These are phyloP conservation scores for Colletotrichum falcatum DNA, from an alignment of 2,329 filamentous ascomycete species.

Conservation along the genomic window DNA sequence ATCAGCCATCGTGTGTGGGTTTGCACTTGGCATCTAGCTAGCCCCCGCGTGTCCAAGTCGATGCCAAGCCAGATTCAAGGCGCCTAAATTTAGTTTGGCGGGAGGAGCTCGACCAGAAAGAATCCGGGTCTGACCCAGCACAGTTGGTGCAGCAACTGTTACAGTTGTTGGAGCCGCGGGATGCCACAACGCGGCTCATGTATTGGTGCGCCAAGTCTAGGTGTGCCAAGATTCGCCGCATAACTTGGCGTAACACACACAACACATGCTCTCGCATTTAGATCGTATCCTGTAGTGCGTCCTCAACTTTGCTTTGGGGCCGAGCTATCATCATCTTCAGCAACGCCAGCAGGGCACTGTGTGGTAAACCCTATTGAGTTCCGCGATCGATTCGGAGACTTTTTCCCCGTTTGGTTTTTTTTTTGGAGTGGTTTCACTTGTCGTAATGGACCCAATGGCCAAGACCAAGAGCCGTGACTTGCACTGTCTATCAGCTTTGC, in stretches of 20 bases:
- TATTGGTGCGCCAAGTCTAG: not conserved
- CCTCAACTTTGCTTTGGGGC: not conserved
- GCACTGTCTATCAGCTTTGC: not conserved
- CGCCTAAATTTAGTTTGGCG: not conserved
- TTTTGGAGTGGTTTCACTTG: constrained; percentile 8
- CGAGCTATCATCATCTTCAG: constrained; percentile 7
- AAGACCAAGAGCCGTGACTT: not conserved
- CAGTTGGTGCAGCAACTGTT: not conserved
- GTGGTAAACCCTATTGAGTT: not conserved
- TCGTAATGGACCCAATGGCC: constrained; percentile 9
- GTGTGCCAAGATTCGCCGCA: not conserved
- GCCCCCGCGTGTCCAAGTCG: no score
- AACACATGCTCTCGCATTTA: not conserved
- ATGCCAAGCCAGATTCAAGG: not conserved
- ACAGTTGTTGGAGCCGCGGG: not conserved
- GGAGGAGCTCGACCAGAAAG: not conserved
- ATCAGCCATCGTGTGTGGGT: not conserved
- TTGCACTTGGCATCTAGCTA: not conserved
- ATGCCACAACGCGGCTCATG: not conserved
- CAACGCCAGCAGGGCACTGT: constrained; percentile 7
- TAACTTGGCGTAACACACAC: no score
- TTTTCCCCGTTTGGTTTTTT: no score
- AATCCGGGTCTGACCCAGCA: not conserved
- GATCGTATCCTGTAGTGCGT: not conserved
- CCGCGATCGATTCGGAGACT: constrained; percentile 22